These are phyloP conservation scores for Suhomyces sp. DNA, from an alignment of 805 yeast species.

Conservation along the genomic window DNA sequence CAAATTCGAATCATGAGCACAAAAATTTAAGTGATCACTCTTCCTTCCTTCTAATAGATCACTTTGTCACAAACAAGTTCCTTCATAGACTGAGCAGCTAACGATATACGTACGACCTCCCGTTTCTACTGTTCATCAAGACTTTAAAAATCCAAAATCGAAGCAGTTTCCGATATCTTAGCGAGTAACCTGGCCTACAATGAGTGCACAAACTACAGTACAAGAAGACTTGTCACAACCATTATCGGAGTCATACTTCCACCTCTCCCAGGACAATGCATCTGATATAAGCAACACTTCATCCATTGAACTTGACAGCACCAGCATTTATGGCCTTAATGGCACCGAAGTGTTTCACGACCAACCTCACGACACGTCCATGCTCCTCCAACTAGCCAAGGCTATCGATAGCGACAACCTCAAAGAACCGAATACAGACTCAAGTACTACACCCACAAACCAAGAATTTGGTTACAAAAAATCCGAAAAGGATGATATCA, in stretches of 20 bases:
- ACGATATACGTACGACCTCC: too few relatives aligned
- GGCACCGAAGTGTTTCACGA: too few relatives aligned
- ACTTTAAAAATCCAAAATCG: too few relatives aligned
- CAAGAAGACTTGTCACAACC: slow-evolving; percentile 21
- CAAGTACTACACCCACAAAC: slow-evolving; percentile 1
- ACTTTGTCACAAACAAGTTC: too few relatives aligned
- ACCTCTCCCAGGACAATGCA: slow-evolving; percentile 25
- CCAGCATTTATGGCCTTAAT: slow-evolving; percentile 1
- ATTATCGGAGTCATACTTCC: slow-evolving; percentile 31
- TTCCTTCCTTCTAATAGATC: too few relatives aligned
- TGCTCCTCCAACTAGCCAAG: slow-evolving; percentile 16
- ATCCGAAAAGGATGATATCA: slow-evolving; percentile 1
- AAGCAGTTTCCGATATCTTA: too few relatives aligned
- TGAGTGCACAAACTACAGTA: background rate
- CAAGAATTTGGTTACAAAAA: too few relatives aligned
- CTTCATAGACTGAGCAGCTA: too few relatives aligned
- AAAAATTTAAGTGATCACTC: too few relatives aligned
- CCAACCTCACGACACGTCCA: slow-evolving; percentile 7
- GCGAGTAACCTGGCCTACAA: too few relatives aligned
- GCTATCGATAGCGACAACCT: slow-evolving; percentile 11
- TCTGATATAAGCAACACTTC: slow-evolving; percentile 12
- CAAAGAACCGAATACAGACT: background rate
- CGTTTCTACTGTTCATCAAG: too few relatives aligned
- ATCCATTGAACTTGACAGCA: slow-evolving; percentile 9
- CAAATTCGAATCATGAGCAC: too few relatives aligned